These are phyloP conservation scores for Ustilago shanxiensis DNA, from an alignment of 1,284 basidiomycete genomes.

Conservation along the genomic window DNA sequence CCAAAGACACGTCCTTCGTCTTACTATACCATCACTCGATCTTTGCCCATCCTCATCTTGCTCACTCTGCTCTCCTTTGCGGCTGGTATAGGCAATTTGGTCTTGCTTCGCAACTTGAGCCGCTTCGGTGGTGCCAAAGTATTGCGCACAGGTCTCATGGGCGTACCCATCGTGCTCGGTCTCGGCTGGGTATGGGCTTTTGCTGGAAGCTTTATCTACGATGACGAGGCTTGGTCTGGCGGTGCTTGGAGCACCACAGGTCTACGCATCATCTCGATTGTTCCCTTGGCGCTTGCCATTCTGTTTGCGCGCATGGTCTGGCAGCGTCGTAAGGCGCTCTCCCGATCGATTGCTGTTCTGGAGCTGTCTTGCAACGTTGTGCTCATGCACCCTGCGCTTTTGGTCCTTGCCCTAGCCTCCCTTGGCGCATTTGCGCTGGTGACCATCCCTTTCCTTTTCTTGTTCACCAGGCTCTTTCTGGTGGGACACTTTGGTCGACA, in stretches of 20 bases:
- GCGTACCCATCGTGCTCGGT: slow-evolving; percentile 81
- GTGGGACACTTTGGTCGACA: slow-evolving; percentile 64
- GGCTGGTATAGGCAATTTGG: slow-evolving; percentile 78
- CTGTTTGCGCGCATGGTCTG: slow-evolving; percentile 80
- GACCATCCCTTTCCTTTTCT: slow-evolving; percentile 84
- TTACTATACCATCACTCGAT: slow-evolving; percentile 76
- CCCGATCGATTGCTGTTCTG: slow-evolving; percentile 79
- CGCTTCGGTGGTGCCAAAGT: slow-evolving; percentile 53
- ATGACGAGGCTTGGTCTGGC: slow-evolving; percentile 76
- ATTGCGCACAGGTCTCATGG: slow-evolving; percentile 54
- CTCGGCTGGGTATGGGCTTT: slow-evolving; percentile 88
- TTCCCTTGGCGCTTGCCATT: slow-evolving; percentile 80
- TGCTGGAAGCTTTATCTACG: slow-evolving; percentile 88
- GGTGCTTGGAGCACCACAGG: slow-evolving; percentile 86
- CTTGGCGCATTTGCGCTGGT: slow-evolving; percentile 80
- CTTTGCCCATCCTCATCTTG: slow-evolving; percentile 84
- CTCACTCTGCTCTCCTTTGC: slow-evolving; percentile 82
- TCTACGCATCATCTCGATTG: slow-evolving; percentile 82
- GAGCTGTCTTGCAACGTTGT: slow-evolving; percentile 84
- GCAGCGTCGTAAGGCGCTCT: slow-evolving; percentile 76
- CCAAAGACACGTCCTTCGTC: slow-evolving; percentile 70
- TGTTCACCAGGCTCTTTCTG: slow-evolving; percentile 80
- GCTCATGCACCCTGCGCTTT: slow-evolving; percentile 82
- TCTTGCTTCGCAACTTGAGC: slow-evolving; percentile 54
- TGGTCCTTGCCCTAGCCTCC: slow-evolving; percentile 82